Conservation (phyloP, 257 asterid genomes). For the Anisodus tanguticus region DNA sequence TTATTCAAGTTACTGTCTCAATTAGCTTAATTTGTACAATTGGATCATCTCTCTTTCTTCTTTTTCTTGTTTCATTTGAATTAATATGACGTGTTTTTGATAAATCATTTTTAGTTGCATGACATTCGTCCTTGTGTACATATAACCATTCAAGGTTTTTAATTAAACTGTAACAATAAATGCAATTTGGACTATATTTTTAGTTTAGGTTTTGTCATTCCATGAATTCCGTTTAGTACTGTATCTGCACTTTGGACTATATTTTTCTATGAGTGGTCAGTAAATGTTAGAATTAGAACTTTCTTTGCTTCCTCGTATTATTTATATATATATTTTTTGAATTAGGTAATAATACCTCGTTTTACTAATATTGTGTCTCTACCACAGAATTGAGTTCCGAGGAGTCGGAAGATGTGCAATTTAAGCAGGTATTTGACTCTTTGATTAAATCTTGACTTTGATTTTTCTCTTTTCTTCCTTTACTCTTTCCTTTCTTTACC, state of each 20-base stretch:
- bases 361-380: slow-evolving; percentile 2
- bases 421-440: slow-evolving; percentile 63
- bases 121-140: neutral
- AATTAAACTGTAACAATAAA: neutral
- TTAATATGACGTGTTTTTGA: neutral
- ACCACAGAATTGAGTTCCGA: slow-evolving; percentile 73
- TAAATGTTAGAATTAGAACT: neutral
- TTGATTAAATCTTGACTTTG: neutral
- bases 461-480: neutral
- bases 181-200: neutral
- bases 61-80: neutral
- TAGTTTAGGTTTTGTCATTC: neutral
- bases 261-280: neutral
- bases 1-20: neutral
- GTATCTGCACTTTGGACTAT: neutral
- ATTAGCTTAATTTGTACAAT: neutral
- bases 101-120: neutral
- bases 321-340: neutral
- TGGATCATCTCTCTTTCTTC: neutral
- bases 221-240: neutral
- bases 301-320: neutral
- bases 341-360: neutral
- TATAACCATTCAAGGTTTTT: neutral
- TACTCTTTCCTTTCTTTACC: neutral
- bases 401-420: slow-evolving; percentile 72